A percentile compares a stretch with the other conserved stretches of the same genome.
phyloP scores from a whole-genome alignment of 1,284 basidiomycete genomes.

The Trichosporon ovoides region DNA sequence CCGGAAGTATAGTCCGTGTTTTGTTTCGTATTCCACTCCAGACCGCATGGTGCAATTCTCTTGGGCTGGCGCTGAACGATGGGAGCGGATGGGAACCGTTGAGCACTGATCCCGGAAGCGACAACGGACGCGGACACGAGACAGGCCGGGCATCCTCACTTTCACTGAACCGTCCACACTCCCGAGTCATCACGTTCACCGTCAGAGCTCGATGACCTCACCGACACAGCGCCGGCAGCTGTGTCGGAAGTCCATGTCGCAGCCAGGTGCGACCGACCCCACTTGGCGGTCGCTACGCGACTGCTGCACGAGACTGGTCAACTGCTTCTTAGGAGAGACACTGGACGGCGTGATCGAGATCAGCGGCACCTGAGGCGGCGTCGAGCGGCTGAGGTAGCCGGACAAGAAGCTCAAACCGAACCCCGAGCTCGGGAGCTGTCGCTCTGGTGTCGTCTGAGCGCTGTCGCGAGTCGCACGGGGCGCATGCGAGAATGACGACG shows the following conservation, averaged over 20 bases:
- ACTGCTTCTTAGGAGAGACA: slow-evolving; percentile 16
- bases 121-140: no score
- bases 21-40: background rate
- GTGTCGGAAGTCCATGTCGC: slow-evolving; percentile 26
- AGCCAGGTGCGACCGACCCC: slow-evolving; percentile 6
- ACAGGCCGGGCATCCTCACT: no score
- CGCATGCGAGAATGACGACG: background rate
- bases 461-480: background rate
- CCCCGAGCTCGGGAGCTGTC: slow-evolving; percentile 3
- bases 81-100: no score
- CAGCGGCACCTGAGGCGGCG: slow-evolving; percentile 12
- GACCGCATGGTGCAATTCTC: no score
- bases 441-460: slow-evolving; percentile 14
- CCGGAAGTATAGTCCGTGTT: background rate
- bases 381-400: slow-evolving; percentile 18
- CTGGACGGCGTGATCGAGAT: slow-evolving; percentile 18
- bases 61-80: no score
- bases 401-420: slow-evolving; percentile 21
- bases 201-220: slow-evolving; percentile 30
- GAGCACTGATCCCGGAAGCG: no score
- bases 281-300: slow-evolving; percentile 9
- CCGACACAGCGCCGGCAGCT: slow-evolving; percentile 31
- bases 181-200: background rate
- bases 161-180: background rate
- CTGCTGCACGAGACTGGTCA: slow-evolving; percentile 11